Base-by-base conservation (phyloP, 768 basidiomycete genomes). In the Kwoniella botswanensis region DNA sequence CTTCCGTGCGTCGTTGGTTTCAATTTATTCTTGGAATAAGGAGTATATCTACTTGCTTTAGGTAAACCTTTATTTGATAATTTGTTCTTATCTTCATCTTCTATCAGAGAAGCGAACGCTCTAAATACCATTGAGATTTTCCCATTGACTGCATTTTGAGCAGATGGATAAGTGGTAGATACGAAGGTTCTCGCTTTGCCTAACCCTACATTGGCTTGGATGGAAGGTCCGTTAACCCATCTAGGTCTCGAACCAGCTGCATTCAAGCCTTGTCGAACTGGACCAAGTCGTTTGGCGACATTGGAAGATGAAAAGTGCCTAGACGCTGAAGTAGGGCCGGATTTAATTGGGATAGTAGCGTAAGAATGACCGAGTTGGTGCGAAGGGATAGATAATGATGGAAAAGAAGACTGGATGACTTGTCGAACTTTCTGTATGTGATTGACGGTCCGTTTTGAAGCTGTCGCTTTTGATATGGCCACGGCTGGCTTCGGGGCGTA, bases 151-250 rank as follows among this genome's bases (percentile, higher is more conserved):
- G 54, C 61, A 0, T 44, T 52, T 12, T 44, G 41, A 17, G 46
- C 62, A 21, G 62, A 46, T 0, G 43, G 56, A 24, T 70, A 52
- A 9, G 76, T 65, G 15, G 71, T 65, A 55, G 66, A 63, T 5
- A 76, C 70, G 65, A 76, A 80, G 0, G 71, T 70, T 65, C 79
- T 71, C 11, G 76, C 75, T 18, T 71, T 70, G 13, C 75, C 75
- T 21, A 80, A 62, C 4, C 79, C 79, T 1, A 80, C 72, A 57
- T 75, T 70, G 41, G 71, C 67, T n/a, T 54, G 52, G 15, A 78
- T 69, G 18, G 58, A 59, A 9, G 75, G 63, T 55, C 74, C 72
- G 11, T 72, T 35, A 9, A 71, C 64, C 63, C 62, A 70, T 52
- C 41, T 63, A 2, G 65, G 59, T 50, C 61, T 11, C 35, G 44